phyloP scores from a whole-genome alignment of 768 basidiomycete genomes.

The Amanita pallidorosea region DNA sequence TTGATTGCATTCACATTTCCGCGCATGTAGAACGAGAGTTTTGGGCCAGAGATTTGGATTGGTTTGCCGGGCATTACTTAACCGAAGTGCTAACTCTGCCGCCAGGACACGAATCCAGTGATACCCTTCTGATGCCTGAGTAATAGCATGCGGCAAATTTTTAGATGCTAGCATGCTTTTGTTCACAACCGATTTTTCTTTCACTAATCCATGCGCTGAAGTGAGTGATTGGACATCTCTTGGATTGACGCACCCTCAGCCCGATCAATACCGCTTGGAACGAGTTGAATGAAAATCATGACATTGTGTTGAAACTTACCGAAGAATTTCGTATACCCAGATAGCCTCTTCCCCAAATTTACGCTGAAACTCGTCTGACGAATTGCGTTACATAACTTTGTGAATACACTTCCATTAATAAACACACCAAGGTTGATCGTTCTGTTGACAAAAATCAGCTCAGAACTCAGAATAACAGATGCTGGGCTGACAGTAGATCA shows the following conservation, averaged over 20 bases:
- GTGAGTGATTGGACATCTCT: not conserved
- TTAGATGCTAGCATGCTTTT: slow-evolving; percentile 98
- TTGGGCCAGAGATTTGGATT: slow-evolving; percentile 86
- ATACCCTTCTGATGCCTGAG: slow-evolving; percentile 59
- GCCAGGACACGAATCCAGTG: slow-evolving; percentile 92
- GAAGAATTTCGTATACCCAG: slow-evolving; percentile 88
- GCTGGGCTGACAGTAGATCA: slow-evolving; percentile 66
- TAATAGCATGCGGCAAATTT: slow-evolving; percentile 76
- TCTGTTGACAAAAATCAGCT: slow-evolving; percentile 21
- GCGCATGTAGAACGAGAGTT: slow-evolving; percentile 69
- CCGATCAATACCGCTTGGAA: slow-evolving; percentile 73
- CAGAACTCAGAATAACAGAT: not conserved
- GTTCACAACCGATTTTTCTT: slow-evolving; percentile 65
- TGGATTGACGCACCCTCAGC: slow-evolving; percentile 53
- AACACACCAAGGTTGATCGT: slow-evolving; percentile 44
- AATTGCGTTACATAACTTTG: not conserved
- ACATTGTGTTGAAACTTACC: slow-evolving; percentile 34
- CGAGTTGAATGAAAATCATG: not conserved
- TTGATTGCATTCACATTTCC: slow-evolving; percentile 41
- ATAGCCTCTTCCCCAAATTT: slow-evolving; percentile 76
- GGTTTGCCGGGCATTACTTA: slow-evolving; percentile 69
- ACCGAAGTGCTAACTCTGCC: slow-evolving; percentile 77
- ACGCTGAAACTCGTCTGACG: slow-evolving; percentile 62
- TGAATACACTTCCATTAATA: not conserved
- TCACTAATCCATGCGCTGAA: slow-evolving; percentile 39